These are phyloP conservation scores for Carex scoparia DNA, from an alignment of 176 grass and related monocot species.

Conservation along the genomic window DNA sequence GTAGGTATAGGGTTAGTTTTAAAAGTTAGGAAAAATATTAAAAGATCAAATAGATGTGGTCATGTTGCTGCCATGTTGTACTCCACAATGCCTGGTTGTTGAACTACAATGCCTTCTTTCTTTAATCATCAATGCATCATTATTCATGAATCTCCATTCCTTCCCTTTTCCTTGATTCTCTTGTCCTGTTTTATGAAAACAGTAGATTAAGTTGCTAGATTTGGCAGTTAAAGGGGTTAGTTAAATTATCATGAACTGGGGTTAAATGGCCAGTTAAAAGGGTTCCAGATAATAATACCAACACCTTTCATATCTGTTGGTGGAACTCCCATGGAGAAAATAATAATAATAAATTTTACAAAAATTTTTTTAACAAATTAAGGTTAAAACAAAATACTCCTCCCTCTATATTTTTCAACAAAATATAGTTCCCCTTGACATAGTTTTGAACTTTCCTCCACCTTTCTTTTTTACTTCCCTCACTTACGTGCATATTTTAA, in stretches of 20 bases:
- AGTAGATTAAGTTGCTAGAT: not conserved
- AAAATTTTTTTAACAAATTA: no score
- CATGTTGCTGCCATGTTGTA: slow-evolving; percentile 15
- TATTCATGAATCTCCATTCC: not conserved
- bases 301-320: no score
- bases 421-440: no score
- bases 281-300: no score
- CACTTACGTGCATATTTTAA: no score
- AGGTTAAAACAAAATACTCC: no score
- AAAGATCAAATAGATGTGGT: not conserved
- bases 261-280: not conserved
- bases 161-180: not conserved
- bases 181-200: not conserved
- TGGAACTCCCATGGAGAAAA: no score
- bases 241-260: not conserved
- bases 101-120: slow-evolving; percentile 24
- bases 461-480: no score
- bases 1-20: slow-evolving; percentile 16
- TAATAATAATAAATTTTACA: no score
- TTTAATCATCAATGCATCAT: slow-evolving; percentile 1
- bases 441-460: no score
- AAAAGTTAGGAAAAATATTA: slow-evolving; percentile 10
- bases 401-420: no score
- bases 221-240: not conserved
- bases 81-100: slow-evolving; percentile 18